Percentiles rank a stretch among this genome's conserved stretches.
Evolutionary conservation across 805 yeast genomes (phyloP).

Genomic region (Wickerhamomyces tratensis): DNA sequence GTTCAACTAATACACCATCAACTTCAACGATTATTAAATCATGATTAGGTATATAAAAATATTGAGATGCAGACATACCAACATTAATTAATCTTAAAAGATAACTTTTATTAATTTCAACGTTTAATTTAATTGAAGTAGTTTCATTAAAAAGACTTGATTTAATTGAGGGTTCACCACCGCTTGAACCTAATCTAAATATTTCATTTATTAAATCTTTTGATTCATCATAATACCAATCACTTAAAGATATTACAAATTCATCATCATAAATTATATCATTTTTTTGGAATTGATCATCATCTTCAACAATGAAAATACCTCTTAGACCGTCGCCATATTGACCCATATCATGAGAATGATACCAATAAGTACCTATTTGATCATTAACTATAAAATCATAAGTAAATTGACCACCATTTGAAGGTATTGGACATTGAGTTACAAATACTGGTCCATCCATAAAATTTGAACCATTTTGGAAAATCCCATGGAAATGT

Average conservation of each 20-base stretch:
- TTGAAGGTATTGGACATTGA: constrained; percentile 35
- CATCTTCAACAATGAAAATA: constrained; percentile 32
- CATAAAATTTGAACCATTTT: constrained; percentile 34
- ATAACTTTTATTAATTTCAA: constrained; percentile 35
- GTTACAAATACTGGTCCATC: constrained; percentile 43
- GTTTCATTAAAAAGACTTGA: constrained; percentile 38
- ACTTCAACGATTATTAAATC: constrained; percentile 44
- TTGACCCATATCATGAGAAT: constrained; percentile 38
- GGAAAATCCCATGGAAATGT: constrained; percentile 46
- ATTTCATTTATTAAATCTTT: constrained; percentile 26
- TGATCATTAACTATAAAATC: constrained; percentile 29
- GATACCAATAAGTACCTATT: constrained; percentile 48
- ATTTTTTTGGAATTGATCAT: constrained; percentile 10
- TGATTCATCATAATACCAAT: constrained; percentile 37
- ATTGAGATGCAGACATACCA: constrained; percentile 51
- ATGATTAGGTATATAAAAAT: constrained; percentile 43
- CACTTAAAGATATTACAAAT: constrained; percentile 30
- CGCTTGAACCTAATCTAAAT: constrained; percentile 29
- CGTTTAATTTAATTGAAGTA: constrained; percentile 30
- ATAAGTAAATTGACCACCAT: constrained; percentile 30
- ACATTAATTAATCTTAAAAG: constrained; percentile 40
- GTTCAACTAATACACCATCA: constrained; percentile 48
- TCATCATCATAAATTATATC: constrained; percentile 37
- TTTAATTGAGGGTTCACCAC: constrained; percentile 41
- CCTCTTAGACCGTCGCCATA: constrained; percentile 40